A percentile compares a stretch with the other conserved stretches of the same genome.
Conservation (phyloP, 2,329 filamentous ascomycete species). For the Colletotrichum limetticola region DNA sequence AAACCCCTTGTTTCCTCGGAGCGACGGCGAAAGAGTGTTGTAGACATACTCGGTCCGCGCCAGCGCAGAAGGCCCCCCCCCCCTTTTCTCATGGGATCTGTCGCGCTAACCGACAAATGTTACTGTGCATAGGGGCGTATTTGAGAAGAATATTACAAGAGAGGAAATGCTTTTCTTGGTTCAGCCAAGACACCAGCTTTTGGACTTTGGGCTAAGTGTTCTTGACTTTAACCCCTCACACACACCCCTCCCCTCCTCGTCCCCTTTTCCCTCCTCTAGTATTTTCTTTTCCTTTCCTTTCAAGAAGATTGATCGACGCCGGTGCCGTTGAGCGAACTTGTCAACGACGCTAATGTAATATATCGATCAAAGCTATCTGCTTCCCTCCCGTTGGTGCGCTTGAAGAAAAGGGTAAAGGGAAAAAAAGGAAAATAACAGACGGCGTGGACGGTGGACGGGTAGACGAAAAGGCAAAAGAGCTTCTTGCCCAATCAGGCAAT, state of each 20-base stretch:
- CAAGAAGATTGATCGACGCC: background rate
- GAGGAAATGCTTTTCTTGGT: no score
- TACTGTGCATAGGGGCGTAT: background rate
- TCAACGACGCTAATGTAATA: background rate
- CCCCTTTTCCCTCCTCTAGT: no score
- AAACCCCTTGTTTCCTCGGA: background rate
- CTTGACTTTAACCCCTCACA: no score
- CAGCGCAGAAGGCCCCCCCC: background rate
- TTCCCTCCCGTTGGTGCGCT: background rate
- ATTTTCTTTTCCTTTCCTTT: no score
- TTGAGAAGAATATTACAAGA: background rate
- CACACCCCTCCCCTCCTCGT: no score
- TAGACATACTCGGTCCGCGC: no score
- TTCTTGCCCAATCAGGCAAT: constrained; percentile 16
- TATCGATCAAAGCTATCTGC: background rate
- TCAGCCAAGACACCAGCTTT: no score
- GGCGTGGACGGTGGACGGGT: background rate
- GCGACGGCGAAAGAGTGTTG: background rate
- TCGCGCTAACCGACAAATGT: background rate
- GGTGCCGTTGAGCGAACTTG: background rate
- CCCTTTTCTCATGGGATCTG: background rate
- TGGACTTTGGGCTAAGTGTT: no score
- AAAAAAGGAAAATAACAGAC: background rate
- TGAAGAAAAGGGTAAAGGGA: background rate
- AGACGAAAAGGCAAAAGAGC: background rate